A percentile compares a stretch with the other conserved stretches of the same genome.
Evolutionary conservation across 495 filamentous ascomycete genomes (phyloP).

Genomic region (Hypoxylon intermedium): DNA sequence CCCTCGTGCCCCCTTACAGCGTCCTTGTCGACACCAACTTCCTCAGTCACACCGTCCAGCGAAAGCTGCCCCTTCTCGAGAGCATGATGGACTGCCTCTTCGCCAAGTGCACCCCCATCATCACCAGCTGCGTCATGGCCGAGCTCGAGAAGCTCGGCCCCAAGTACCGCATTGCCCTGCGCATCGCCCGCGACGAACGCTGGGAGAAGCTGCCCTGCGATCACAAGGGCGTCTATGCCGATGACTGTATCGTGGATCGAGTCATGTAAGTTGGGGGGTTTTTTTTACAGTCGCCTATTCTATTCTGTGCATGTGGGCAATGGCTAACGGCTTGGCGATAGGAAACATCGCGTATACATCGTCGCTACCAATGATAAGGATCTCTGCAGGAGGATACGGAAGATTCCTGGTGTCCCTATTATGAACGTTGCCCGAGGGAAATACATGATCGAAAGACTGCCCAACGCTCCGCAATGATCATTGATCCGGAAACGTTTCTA

Average conservation of each 20-base stretch:
- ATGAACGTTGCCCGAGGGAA: slow-evolving; percentile 78
- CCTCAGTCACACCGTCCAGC: slow-evolving; percentile 85
- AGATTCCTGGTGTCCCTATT: slow-evolving; percentile 74
- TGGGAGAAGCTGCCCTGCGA: slow-evolving; percentile 85
- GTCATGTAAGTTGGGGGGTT: slow-evolving; percentile 64
- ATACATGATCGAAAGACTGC: slow-evolving; percentile 91
- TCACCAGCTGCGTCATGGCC: slow-evolving; percentile 75
- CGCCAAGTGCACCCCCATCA: slow-evolving; percentile 71
- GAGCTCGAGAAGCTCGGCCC: slow-evolving; percentile 92
- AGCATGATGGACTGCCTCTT: slow-evolving; percentile 76
- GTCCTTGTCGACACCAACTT: slow-evolving; percentile 94
- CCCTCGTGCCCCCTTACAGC: slow-evolving; percentile 86
- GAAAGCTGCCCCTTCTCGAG: slow-evolving; percentile 85
- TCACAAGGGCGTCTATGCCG: slow-evolving; percentile 91
- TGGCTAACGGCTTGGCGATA: slow-evolving; percentile 47
- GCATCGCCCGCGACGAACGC: slow-evolving; percentile 90
- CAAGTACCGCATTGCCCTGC: slow-evolving; percentile 86
- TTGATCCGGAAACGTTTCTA: not conserved
- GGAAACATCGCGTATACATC: slow-evolving; percentile 76
- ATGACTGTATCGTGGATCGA: slow-evolving; percentile 92
- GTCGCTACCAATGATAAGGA: slow-evolving; percentile 89
- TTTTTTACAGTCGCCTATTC: too few species aligned
- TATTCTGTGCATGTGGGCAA: too few species aligned
- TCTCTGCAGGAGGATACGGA: slow-evolving; percentile 79
- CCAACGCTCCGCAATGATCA: slow-evolving; percentile 67